A percentile compares a stretch with the other conserved stretches of the same genome.
These are phyloP conservation scores for Arxiozyma slooffiae DNA, from an alignment of 1,139 yeast species.

Conservation along the genomic window DNA sequence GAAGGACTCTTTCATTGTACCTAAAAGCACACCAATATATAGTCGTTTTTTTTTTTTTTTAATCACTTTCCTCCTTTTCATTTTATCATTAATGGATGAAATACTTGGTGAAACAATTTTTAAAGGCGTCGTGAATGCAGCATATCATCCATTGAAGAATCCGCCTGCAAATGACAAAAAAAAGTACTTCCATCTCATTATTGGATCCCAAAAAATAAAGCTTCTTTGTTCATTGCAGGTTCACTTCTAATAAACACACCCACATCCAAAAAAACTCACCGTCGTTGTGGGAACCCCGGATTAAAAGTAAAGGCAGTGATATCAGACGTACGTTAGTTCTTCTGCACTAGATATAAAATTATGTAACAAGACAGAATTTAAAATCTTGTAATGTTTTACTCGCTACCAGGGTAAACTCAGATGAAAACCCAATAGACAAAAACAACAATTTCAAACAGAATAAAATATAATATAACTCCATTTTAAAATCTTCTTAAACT, in stretches of 20 bases:
- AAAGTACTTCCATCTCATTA: slow-evolving; percentile 56
- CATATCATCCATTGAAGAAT: slow-evolving; percentile 51
- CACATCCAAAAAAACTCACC: slow-evolving; percentile 57
- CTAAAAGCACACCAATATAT: slow-evolving; percentile 77
- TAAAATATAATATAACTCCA: slow-evolving; percentile 47
- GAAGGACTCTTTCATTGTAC: slow-evolving; percentile 66
- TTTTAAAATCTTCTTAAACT: slow-evolving; percentile 34
- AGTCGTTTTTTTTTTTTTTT: slow-evolving; percentile 79
- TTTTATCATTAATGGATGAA: slow-evolving; percentile 38
- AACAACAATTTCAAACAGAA: slow-evolving; percentile 46
- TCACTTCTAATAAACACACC: slow-evolving; percentile 83
- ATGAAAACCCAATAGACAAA: slow-evolving; percentile 60
- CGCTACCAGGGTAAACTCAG: slow-evolving; percentile 80
- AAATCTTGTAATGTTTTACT: slow-evolving; percentile 73
- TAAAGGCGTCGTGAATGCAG: slow-evolving; percentile 54
- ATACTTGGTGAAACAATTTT: slow-evolving; percentile 69
- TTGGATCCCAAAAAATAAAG: slow-evolving; percentile 72
- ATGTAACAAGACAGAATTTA: slow-evolving; percentile 46
- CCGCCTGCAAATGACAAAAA: slow-evolving; percentile 72
- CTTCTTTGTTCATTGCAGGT: slow-evolving; percentile 33
- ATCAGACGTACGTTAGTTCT: slow-evolving; percentile 74
- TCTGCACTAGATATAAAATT: slow-evolving; percentile 76
- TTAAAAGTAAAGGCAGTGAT: slow-evolving; percentile 70
- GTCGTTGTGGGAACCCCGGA: slow-evolving; percentile 73
- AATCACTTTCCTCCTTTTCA: slow-evolving; percentile 66